Evolutionary conservation across 2,329 filamentous ascomycete genomes (phyloP), one percentile per base, ranked within the genome.

Genomic region (Cladophialophora immunda): DNA sequence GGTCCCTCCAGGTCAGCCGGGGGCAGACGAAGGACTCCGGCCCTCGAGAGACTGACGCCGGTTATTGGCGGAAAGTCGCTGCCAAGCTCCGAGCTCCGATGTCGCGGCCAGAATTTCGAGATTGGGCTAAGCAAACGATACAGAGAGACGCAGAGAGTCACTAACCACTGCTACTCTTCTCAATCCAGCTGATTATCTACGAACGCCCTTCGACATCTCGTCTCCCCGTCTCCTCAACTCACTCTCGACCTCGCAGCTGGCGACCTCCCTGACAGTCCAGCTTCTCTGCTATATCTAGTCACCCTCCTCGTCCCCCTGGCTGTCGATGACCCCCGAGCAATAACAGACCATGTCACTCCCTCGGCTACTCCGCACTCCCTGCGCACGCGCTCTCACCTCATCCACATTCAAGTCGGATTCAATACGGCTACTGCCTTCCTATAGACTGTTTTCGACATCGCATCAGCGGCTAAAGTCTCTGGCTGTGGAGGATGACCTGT

Each of bases 401-500:
- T 56, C 65, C 25, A 54, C 64, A 38, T 56, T 61, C 47, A 64
- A 62, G 50, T 55, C 54, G 29, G 38, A 68, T n/a, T 58, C 63
- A 15, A 17, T 68, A 30, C 64, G 62, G 58, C 59, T 67, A 30
- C 63, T 58, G 50, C 68, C 64, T 22, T 58, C 60, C 22, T 62
- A 45, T 17, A 66, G 66, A 60, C 25, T 45, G 2, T 73, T 73
- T 61, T 71, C 70, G 11, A 66, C 70, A 47, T 66, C 65, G 41
- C 59, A 62, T 59, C 34, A 54, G 56, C 66, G 68, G 45, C 66
- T 56, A 11, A 62, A 72, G 29, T 64, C 58, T 19, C 32, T 65
- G 13, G 27, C 57, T 17, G 30, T 57, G 17, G 70, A 72, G 19
- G 70, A 73, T 56, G 65, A 66, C 27, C 25, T 64, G 5, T 29